Evolutionary conservation across 148 eudicot species (phyloP), one percentile per base, ranked within the genome.

Genomic region (Rhododendron vialii): DNA sequence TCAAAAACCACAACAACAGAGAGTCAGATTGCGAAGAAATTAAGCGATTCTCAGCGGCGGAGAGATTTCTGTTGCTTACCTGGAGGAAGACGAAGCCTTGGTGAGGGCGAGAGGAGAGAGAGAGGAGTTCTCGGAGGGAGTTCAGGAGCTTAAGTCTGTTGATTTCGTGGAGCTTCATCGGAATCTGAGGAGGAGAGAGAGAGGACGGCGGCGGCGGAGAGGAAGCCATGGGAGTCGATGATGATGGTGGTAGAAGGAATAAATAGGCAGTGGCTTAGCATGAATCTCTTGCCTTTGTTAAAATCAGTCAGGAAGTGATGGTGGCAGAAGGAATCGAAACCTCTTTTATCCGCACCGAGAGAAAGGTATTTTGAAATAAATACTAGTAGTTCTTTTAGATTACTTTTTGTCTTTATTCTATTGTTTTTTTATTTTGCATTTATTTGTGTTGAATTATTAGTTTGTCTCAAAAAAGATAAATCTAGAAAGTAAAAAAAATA

Each of bases 71-170:
- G 76, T 2, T 22, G 35, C 20, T 55, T 86, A 94, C 99, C 98
- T 96, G 97, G 57, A 96, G 97, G 65, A 96, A 82, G 50, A 95
- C 93, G 78, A 94, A 88, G 47, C 97, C 99, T 61, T 89, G 89
- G 73, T 89, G 88, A 48, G 95, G 95, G 85, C 87, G 94, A 87
- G 90, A 88, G 85, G 91, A 82, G 22, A 51, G 65, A 53, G 89
- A 84, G 77, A 96, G 93, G 82, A 90, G 94, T 14, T 92, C 90
- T 5, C 81, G 96, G 43, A 96, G 92, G 67, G 93, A 90, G 36
- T 91, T 88, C 53, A 92, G 9, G 84, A 96, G 93, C 80, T 93
- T 93, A 15, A 88, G 87, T 8, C 99, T 91, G 86, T 96, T 96
- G 80, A 75, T 38, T 5, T 78, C 86, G 87, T 95, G 94, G 50